Base-by-base conservation (phyloP, 441 rosid species). In the Pelargonium fulgidum region DNA sequence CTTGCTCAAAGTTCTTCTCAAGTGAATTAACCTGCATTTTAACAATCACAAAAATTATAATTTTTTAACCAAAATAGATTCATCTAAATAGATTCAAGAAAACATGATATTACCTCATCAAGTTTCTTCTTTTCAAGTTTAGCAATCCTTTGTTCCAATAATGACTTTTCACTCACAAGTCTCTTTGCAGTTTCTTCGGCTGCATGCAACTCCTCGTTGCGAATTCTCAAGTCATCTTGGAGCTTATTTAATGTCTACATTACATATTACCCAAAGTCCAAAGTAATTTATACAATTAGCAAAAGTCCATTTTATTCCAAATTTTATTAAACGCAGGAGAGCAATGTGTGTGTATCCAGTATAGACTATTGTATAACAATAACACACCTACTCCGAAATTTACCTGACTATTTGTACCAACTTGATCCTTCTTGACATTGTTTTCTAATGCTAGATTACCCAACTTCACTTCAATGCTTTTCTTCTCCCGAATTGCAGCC, bases 191-290 rank as follows among this genome's bases (percentile, higher is more conserved):
- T 81, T 77, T 86, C 93, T 77, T 84, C 81, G 65, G 84, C 85
- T 48, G 65, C 69, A 62, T 69, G 87, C 81, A 87, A 72, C 68
- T 90, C 88, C 70, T 84, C 88, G 39, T 78, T 86, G 71, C 81
- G 83, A 44, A 80, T 74, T 78, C 81, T 91, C 68, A 90, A 70
- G 73, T 94, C 97, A 70, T 79, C 86, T 72, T 87, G 87, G 73
- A 92, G 84, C 82, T 87, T 85, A 50, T 76, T 74, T 58, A 83
- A 56, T 42, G 71, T 81, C 96, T 91, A 78, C 54, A 44, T 74
- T 64, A 62, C 50, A 61, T 44, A 61, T 65, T 62, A 79, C 61
- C 66, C 68, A 74, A 65, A 68, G 19, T 67, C 44, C 62, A 72
- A 52, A 68, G 73, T 50, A 22, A 74, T 64, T 70, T 69, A 12